phyloP scores from a whole-genome alignment of 352 stramenopile species.

The Globisporangium nodosum region DNA sequence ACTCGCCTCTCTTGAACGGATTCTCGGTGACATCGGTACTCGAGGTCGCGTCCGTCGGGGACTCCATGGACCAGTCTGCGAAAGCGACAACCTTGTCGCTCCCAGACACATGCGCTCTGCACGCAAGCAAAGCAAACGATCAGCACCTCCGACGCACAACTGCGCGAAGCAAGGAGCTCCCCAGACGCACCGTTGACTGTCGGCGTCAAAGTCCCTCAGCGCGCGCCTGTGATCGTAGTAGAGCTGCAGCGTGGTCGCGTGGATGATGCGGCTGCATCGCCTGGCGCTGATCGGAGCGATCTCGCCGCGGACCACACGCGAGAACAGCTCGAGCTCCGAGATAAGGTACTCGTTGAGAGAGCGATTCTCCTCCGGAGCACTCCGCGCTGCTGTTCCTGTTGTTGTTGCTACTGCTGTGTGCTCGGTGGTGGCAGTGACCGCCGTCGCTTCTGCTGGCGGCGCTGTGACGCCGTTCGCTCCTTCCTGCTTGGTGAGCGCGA shows the following conservation, averaged over 20 bases:
- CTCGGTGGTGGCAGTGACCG: background rate
- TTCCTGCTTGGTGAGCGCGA: background rate
- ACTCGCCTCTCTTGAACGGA: slow-evolving; percentile 7
- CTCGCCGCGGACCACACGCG: slow-evolving; percentile 20
- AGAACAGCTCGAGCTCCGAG: slow-evolving; percentile 42
- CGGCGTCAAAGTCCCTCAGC: slow-evolving; percentile 49
- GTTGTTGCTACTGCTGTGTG: background rate
- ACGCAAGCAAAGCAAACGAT: background rate
- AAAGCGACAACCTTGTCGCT: background rate
- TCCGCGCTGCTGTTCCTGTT: background rate
- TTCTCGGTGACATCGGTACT: slow-evolving; percentile 1
- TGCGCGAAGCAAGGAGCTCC: background rate
- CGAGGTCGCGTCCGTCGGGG: background rate
- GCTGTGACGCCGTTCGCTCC: background rate
- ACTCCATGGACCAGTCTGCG: background rate
- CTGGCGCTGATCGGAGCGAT: background rate
- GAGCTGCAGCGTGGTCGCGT: slow-evolving; percentile 37
- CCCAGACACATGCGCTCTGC: slow-evolving; percentile 4
- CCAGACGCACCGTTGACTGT: slow-evolving; percentile 34
- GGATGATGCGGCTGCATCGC: slow-evolving; percentile 19
- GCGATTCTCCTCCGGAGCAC: slow-evolving; percentile 25
- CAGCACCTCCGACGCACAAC: slow-evolving; percentile 3
- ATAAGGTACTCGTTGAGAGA: slow-evolving; percentile 49
- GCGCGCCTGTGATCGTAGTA: slow-evolving; percentile 40
- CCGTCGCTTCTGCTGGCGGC: too few species aligned